These are phyloP conservation scores for Diphasiastrum complanatum DNA, from an alignment of 83 land plant species.

Conservation along the genomic window DNA sequence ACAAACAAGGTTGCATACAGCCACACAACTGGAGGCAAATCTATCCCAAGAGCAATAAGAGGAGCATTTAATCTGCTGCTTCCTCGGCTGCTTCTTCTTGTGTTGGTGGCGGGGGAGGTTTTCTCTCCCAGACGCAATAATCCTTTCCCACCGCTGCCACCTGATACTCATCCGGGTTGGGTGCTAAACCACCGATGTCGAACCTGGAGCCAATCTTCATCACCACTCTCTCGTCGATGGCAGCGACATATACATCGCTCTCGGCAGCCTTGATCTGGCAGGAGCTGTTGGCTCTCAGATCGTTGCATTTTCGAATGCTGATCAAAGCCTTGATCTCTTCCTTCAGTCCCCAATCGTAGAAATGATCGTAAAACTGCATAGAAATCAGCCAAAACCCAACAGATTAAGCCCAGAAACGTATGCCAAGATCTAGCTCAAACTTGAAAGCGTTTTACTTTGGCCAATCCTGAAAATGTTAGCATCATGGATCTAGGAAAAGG, in stretches of 20 bases:
- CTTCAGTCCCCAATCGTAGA: constrained; percentile 42
- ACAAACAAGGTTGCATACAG: no score
- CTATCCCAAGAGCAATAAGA: no score
- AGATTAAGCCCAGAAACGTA: no score
- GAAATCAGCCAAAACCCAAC: no score
- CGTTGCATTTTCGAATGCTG: constrained; percentile 29
- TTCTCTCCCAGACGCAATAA: constrained; percentile 47
- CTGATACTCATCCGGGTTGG: constrained; percentile 18
- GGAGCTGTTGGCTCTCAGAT: constrained; percentile 34
- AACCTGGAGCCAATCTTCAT: constrained; percentile 42
- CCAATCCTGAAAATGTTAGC: no score
- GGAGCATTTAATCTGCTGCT: no score
- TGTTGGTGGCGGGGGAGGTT: no score
- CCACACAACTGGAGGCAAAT: no score
- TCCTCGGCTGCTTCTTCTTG: no score
- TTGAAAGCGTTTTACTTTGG: no score
- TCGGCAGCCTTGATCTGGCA: constrained; percentile 31
- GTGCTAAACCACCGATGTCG: constrained; percentile 36
- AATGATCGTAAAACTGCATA: constrained; percentile 48
- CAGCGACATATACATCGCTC: constrained; percentile 37
- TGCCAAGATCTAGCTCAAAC: no score
- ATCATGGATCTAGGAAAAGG: no score
- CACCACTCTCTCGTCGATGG: constrained; percentile 34
- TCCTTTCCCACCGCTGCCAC: constrained; percentile 36
- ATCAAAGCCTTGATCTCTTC: constrained; percentile 24